Percentiles rank a stretch among this genome's conserved stretches.
Evolutionary conservation across 495 filamentous ascomycete genomes (phyloP).

Genomic region (Chaetomium cochliodes): DNA sequence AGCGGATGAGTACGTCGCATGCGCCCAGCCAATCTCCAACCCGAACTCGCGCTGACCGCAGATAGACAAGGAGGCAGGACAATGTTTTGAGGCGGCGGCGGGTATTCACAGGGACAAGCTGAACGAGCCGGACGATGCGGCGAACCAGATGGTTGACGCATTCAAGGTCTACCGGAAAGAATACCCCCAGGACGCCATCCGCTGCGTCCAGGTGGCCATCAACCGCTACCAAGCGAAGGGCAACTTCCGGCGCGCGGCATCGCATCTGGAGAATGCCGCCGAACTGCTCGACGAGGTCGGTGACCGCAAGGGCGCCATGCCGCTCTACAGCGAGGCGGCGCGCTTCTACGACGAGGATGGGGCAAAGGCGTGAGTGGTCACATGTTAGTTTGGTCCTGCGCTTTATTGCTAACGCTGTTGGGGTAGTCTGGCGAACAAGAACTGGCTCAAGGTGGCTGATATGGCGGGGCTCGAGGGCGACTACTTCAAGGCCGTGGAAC

Average conservation of each 20-base stretch:
- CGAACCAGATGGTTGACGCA: conserved; percentile 68
- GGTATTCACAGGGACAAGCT: conserved; percentile 69
- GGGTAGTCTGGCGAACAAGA: conserved; percentile 78
- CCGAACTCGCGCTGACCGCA: conserved; percentile 11
- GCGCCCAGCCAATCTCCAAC: neutral
- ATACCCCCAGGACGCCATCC: conserved; percentile 72
- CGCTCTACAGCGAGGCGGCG: conserved; percentile 76
- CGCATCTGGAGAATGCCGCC: conserved; percentile 79
- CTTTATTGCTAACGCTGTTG: conserved; percentile 19
- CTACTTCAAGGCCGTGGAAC: conserved; percentile 75
- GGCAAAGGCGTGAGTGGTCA: conserved; percentile 69
- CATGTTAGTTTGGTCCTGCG: neutral
- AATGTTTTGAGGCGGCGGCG: conserved; percentile 76
- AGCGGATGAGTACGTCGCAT: conserved; percentile 60
- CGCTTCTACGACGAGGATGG: conserved; percentile 85
- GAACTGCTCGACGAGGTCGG: conserved; percentile 82
- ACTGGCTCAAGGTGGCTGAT: conserved; percentile 85
- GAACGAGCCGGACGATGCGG: conserved; percentile 85
- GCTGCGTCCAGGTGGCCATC: conserved; percentile 72
- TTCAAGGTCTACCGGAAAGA: conserved; percentile 85
- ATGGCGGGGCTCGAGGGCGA: conserved; percentile 74
- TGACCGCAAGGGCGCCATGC: conserved; percentile 71
- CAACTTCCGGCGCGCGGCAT: conserved; percentile 84
- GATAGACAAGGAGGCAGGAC: conserved; percentile 74
- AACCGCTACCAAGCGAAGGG: conserved; percentile 76